Evolutionary conservation across 441 rosid species (phyloP).

Genomic region (Theobroma grandiflorum): DNA sequence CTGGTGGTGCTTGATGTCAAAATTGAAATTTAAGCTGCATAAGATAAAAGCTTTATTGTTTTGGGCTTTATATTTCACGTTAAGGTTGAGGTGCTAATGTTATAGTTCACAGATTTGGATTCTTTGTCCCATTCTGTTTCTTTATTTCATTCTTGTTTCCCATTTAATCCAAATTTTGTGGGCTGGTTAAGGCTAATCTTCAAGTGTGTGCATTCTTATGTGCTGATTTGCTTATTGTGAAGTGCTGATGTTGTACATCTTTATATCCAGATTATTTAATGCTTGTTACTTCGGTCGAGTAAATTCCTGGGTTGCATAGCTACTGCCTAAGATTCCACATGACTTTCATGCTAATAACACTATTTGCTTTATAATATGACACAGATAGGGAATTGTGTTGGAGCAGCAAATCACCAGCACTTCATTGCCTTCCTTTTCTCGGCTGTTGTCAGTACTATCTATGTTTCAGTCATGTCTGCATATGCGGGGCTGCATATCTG

Average conservation of each 20-base stretch:
- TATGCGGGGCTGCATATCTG: constrained; percentile 55
- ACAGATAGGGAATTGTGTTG: constrained; percentile 98
- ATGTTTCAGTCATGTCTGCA: constrained; percentile 60
- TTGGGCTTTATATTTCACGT: no score
- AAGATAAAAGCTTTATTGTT: background rate
- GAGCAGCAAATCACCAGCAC: constrained; percentile 80
- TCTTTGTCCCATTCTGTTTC: background rate
- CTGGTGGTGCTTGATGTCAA: no score
- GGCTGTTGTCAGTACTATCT: constrained; percentile 67
- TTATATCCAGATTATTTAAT: background rate
- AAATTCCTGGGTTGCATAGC: background rate
- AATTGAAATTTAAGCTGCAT: background rate
- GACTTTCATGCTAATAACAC: background rate
- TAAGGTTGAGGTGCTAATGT: no score
- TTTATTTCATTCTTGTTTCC: background rate
- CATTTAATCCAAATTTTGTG: no score
- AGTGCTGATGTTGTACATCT: background rate
- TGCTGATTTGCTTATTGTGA: background rate
- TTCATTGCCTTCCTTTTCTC: constrained; percentile 82
- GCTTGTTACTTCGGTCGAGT: background rate
- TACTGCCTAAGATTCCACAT: background rate
- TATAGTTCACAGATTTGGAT: background rate
- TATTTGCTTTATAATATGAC: constrained; percentile 23
- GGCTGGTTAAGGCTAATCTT: background rate
- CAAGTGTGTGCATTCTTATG: background rate